Evolutionary conservation across 805 yeast species (phyloP), one percentile per base, ranked within the genome.

Genomic region (Metschnikowia similis): DNA sequence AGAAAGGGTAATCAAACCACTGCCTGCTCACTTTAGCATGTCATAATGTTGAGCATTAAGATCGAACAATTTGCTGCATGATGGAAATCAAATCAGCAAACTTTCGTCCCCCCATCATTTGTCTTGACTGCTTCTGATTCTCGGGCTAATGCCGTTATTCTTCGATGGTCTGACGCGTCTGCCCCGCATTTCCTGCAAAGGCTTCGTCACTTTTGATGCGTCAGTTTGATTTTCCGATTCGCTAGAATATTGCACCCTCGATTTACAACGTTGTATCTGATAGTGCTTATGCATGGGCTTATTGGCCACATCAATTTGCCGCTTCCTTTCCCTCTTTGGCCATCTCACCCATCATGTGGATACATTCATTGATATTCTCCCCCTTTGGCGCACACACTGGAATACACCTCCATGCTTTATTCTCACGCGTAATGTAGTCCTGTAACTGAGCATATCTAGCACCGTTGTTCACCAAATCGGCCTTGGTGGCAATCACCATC

Each of bases 401-500:
- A 2, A 90, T 77, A 16, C 82, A 75, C 50, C 82, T 80, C 96
- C 96, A 89, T 35, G 11, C 40, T 10, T 51, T 52, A 0, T 64
- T 64, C n/a, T 48, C 45, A 7, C 35, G 55, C 6, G 65, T 65
- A n/a, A 81, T 79, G 57, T 67, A 79, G 0, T 64, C 62, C 41
- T 70, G 71, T 47, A 94, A 69, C 7, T 48, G 51, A 2, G 41
- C 40, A 57, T 71, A 92, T 41, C 75, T 80, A 4, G 69, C 73
- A 36, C 76, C 72, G 2, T 85, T 68, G 2, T 69, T 78, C 39
- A 77, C 79, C 17, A 88, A 60, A 64, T 94, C 99, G 1, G 97
- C 98, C 66, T 94, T 94, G n/a, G 97, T 91, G 13, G 92, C 97
- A 8, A 91, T 87, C 14, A 94, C 81, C 49, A 94, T 70, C 0